These are phyloP conservation scores for Gossypium armourianum DNA, from an alignment of 441 rosid genomes.

Conservation along the genomic window DNA sequence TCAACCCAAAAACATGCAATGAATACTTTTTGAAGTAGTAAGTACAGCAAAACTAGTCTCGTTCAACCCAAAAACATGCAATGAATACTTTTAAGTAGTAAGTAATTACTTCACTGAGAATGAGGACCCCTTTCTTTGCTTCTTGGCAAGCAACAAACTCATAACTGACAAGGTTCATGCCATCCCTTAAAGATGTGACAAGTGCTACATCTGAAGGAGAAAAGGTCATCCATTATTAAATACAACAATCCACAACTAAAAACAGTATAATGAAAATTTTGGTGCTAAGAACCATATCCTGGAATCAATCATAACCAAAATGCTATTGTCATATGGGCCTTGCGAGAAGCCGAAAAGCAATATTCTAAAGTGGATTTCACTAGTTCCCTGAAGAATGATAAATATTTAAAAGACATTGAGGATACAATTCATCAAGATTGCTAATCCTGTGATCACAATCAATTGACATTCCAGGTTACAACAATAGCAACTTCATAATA, in stretches of 20 bases:
- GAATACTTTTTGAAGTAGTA: slow-evolving; percentile 10
- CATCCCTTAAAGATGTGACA: slow-evolving; percentile 93
- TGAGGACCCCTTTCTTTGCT: slow-evolving; percentile 89
- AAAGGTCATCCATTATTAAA: slow-evolving; percentile 5
- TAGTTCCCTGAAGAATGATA: neutral
- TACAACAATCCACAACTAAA: neutral
- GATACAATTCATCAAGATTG: neutral
- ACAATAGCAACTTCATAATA: neutral
- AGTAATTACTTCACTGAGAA: slow-evolving; percentile 82
- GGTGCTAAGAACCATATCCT: neutral
- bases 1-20: neutral
- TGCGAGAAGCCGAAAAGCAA: neutral
- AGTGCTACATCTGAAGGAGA: slow-evolving; percentile 73
- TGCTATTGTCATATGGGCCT: neutral
- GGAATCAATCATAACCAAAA: neutral
- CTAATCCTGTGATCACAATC: neutral
- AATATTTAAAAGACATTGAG: neutral
- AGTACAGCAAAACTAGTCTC: neutral
- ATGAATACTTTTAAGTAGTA: slow-evolving; percentile 11
- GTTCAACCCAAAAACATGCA: neutral
- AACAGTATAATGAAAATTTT: neutral
- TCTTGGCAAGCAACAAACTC: slow-evolving; percentile 99
- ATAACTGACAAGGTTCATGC: slow-evolving; percentile 97
- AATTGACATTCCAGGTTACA: neutral
- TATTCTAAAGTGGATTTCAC: neutral